These are phyloP conservation scores for Falciphora oryzae DNA, from an alignment of 2,329 filamentous ascomycete species.

Conservation along the genomic window DNA sequence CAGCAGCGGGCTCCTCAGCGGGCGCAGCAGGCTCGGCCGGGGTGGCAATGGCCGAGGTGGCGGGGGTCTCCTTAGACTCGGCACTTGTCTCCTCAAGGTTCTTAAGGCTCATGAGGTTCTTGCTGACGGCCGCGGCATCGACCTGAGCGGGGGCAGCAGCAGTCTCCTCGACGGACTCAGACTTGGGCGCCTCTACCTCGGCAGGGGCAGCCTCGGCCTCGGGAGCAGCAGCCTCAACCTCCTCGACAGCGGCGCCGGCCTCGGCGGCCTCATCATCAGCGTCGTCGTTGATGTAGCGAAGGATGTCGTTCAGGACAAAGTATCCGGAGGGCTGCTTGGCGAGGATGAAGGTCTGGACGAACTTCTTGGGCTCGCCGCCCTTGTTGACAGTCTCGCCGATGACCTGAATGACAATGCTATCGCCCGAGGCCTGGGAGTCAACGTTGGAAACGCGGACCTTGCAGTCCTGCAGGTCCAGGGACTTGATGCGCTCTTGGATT, in stretches of 20 bases:
- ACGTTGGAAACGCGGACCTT: conserved; percentile 98
- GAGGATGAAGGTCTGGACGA: conserved; percentile 95
- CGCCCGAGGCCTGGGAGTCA: conserved; percentile 86
- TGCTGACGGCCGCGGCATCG: conserved; percentile 55
- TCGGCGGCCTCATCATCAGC: conserved; percentile 65
- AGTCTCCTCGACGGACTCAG: conserved; percentile 38
- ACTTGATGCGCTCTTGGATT: conserved; percentile 91
- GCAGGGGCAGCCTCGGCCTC: conserved; percentile 20
- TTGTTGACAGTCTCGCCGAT: conserved; percentile 98
- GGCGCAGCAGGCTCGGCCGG: conserved; percentile 21
- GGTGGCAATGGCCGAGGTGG: conserved; percentile 36
- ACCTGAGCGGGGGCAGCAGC: conserved; percentile 26
- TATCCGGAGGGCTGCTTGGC: conserved; percentile 95
- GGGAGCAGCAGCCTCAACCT: conserved; percentile 22
- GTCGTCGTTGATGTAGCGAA: conserved; percentile 85
- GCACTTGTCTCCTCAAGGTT: conserved; percentile 63
- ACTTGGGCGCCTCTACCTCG: conserved; percentile 20
- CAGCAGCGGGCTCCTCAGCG: conserved; percentile 25
- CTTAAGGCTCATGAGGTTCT: conserved; percentile 80
- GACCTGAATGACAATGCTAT: conserved; percentile 95
- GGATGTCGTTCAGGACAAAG: conserved; percentile 97
- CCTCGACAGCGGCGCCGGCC: conserved; percentile 20
- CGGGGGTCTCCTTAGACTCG: conserved; percentile 29
- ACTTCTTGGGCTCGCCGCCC: conserved; percentile 84
- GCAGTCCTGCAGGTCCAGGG: conserved; percentile 91